phyloP scores from a whole-genome alignment of 768 basidiomycete species.

The Auriscalpium orientale region DNA sequence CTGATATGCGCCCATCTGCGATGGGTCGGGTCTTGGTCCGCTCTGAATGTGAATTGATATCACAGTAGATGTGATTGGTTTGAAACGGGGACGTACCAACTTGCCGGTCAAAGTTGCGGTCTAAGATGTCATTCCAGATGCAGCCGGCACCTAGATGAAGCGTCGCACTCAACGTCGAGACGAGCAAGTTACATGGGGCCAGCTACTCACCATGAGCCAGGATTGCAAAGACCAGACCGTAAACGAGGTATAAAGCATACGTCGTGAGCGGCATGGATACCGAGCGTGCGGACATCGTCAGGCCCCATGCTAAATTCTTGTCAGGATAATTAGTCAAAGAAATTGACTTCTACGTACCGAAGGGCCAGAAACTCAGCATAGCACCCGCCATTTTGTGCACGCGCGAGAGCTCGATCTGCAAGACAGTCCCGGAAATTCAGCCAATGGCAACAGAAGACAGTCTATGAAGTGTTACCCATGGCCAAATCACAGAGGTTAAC shows the following conservation, averaged over 20 bases:
- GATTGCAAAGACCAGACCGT: neutral
- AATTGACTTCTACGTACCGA: slow-evolving; percentile 1
- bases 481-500: neutral
- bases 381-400: slow-evolving; percentile 19
- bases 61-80: no score
- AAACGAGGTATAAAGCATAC: neutral
- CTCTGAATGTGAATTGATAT: neutral
- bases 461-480: no score
- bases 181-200: neutral
- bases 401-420: slow-evolving; percentile 11
- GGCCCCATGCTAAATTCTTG: slow-evolving; percentile 11
- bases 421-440: no score
- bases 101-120: neutral
- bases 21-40: neutral
- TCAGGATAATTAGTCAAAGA: neutral
- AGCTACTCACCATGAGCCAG: neutral
- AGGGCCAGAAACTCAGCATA: slow-evolving; percentile 19
- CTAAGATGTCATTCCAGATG: neutral
- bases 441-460: no score
- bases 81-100: neutral
- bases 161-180: neutral
- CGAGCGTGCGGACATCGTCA: slow-evolving; percentile 16
- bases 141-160: neutral
- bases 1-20: neutral
- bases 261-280: slow-evolving; percentile 3